Evolutionary conservation across 768 basidiomycete species (phyloP).

Genomic region (Serpula lacrymans): DNA sequence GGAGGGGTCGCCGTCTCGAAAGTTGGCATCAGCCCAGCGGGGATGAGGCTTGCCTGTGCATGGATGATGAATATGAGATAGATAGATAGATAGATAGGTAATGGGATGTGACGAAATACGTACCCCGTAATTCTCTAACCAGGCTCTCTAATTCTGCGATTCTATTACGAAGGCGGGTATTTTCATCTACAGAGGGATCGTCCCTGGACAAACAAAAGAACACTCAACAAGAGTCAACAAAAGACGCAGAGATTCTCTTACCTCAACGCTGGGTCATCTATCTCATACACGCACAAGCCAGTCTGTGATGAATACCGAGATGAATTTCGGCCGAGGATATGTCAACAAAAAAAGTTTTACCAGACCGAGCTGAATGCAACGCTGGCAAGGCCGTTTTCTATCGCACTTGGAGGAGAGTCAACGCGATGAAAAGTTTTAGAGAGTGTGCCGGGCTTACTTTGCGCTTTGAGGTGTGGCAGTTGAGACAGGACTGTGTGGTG

Average conservation of each 20-base stretch:
- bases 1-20: slow-evolving; percentile 75
- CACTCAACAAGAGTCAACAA: background rate
- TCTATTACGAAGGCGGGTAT: slow-evolving; percentile 76
- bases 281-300: slow-evolving; percentile 92
- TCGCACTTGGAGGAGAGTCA: slow-evolving; percentile 60
- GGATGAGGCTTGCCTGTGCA: slow-evolving; percentile 78
- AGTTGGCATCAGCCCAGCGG: slow-evolving; percentile 78
- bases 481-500: slow-evolving; percentile 83
- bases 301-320: slow-evolving; percentile 47
- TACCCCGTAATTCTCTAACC: slow-evolving; percentile 84
- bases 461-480: slow-evolving; percentile 92
- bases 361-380: slow-evolving; percentile 86
- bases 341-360: slow-evolving; percentile 37
- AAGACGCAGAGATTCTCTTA: slow-evolving; percentile 26
- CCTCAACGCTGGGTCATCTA: slow-evolving; percentile 85
- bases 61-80: slow-evolving; percentile 1
- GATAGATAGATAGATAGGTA: slow-evolving; percentile 8
- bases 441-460: slow-evolving; percentile 51
- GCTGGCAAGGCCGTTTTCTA: slow-evolving; percentile 84
- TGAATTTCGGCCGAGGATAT: slow-evolving; percentile 4
- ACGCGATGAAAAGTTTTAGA: slow-evolving; percentile 1
- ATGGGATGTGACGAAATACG: slow-evolving; percentile 14
- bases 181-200: slow-evolving; percentile 86
- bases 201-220: slow-evolving; percentile 45
- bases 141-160: slow-evolving; percentile 93